Percentiles rank a stretch among this genome's conserved stretches.
phyloP scores from a whole-genome alignment of 192 early-diverging fungal species.

The Cetraspora pellucida region DNA sequence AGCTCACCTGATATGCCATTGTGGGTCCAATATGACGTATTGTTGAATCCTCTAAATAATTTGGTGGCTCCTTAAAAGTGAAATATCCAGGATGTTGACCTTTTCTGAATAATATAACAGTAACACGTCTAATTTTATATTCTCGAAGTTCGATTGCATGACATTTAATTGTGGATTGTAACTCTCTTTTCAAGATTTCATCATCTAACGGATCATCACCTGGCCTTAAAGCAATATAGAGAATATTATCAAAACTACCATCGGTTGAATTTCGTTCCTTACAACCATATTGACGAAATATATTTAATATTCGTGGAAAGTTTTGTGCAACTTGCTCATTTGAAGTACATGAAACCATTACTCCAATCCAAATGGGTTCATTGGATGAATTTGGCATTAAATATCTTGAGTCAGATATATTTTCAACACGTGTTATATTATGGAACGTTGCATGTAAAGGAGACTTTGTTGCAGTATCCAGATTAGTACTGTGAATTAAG shows the following conservation, averaged over 20 bases:
- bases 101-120: slow-evolving; percentile 83
- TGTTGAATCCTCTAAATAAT: slow-evolving; percentile 87
- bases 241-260: slow-evolving; percentile 70
- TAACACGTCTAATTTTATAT: slow-evolving; percentile 82
- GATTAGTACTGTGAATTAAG: slow-evolving; percentile 59
- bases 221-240: slow-evolving; percentile 81
- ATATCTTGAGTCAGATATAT: slow-evolving; percentile 80
- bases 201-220: slow-evolving; percentile 64
- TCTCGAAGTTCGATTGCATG: slow-evolving; percentile 68
- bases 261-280: not conserved
- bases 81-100: slow-evolving; percentile 90
- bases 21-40: slow-evolving; percentile 98
- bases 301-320: slow-evolving; percentile 59
- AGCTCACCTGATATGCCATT: slow-evolving; percentile 75
- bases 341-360: slow-evolving; percentile 75
- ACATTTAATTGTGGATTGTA: slow-evolving; percentile 64
- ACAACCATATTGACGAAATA: slow-evolving; percentile 50
- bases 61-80: slow-evolving; percentile 89
- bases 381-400: slow-evolving; percentile 66
- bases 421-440: slow-evolving; percentile 67
- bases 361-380: slow-evolving; percentile 81
- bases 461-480: slow-evolving; percentile 43
- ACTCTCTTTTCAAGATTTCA: slow-evolving; percentile 66
- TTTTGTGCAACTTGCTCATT: slow-evolving; percentile 70
- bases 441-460: slow-evolving; percentile 40